A percentile compares a stretch with the other conserved stretches of the same genome.
phyloP scores from a whole-genome alignment of 2,329 filamentous ascomycete species.

The Talaromyces sp. region DNA sequence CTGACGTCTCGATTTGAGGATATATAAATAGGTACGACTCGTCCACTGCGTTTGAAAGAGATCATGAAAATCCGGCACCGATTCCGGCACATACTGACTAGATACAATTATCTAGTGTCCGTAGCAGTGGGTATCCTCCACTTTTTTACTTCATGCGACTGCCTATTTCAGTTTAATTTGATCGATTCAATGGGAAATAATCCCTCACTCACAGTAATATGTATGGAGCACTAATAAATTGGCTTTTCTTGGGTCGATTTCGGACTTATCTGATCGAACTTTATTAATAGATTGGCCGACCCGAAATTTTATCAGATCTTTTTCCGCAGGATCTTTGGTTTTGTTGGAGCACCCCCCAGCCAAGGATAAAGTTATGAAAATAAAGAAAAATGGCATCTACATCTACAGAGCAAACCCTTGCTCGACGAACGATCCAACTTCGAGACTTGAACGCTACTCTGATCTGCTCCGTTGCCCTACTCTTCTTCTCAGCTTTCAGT shows the following conservation, averaged over 20 bases:
- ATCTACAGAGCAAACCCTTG: background rate
- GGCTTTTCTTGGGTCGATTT: background rate
- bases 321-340: background rate
- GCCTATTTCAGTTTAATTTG: background rate
- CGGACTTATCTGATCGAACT: background rate
- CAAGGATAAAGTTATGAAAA: background rate
- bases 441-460: slow-evolving; percentile 7
- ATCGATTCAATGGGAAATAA: background rate
- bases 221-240: background rate
- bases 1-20: no score
- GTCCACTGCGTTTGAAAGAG: no score
- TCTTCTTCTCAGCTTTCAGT: slow-evolving; percentile 6
- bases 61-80: background rate
- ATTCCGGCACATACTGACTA: background rate
- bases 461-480: slow-evolving; percentile 2
- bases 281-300: background rate
- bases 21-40: no score
- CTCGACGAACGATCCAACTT: background rate
- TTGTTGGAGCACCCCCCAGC: background rate
- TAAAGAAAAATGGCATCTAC: background rate
- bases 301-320: background rate
- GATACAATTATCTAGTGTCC: background rate
- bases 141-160: background rate
- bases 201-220: background rate
- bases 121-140: background rate